Conservation (phyloP, 768 basidiomycete species). For the Polyporus arcularius region DNA sequence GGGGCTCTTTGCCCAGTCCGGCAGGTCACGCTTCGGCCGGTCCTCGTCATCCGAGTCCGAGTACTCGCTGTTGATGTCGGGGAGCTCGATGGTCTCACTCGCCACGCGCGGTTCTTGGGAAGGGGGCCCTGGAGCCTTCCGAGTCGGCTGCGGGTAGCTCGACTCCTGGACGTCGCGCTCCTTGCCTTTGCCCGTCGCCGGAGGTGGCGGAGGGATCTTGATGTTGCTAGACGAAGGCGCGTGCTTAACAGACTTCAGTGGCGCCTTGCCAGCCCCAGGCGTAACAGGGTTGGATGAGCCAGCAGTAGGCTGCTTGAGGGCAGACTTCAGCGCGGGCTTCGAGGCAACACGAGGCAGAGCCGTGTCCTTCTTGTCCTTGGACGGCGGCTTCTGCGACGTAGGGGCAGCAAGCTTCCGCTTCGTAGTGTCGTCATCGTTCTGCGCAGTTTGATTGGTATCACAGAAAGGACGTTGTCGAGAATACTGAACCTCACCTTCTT, state of each 20-base stretch:
- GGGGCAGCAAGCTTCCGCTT: slow-evolving; percentile 66
- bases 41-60: slow-evolving; percentile 89
- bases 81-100: slow-evolving; percentile 83
- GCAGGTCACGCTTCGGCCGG: slow-evolving; percentile 69
- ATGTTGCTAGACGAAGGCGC: slow-evolving; percentile 32
- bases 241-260: slow-evolving; percentile 23
- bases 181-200: slow-evolving; percentile 53
- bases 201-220: slow-evolving; percentile 36
- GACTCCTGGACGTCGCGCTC: slow-evolving; percentile 45
- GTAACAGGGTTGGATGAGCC: slow-evolving; percentile 6
- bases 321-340: slow-evolving; percentile 4
- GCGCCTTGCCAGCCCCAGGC: slow-evolving; percentile 6
- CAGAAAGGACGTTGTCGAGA: neutral
- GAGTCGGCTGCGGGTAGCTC: slow-evolving; percentile 31
- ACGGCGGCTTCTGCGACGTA: slow-evolving; percentile 56
- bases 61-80: slow-evolving; percentile 96
- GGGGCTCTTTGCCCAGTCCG: slow-evolving; percentile 91
- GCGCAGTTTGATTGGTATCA: neutral
- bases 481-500: slow-evolving; percentile 52
- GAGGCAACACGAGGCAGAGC: slow-evolving; percentile 29
- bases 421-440: slow-evolving; percentile 66
- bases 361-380: slow-evolving; percentile 51
- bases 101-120: slow-evolving; percentile 44
- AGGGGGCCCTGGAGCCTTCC: slow-evolving; percentile 62
- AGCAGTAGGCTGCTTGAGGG: slow-evolving; percentile 12